A percentile compares a stretch with the other conserved stretches of the same genome.
Evolutionary conservation across 2,329 filamentous ascomycete species (phyloP).

Genomic region (Sclerotiophoma versabilis): DNA sequence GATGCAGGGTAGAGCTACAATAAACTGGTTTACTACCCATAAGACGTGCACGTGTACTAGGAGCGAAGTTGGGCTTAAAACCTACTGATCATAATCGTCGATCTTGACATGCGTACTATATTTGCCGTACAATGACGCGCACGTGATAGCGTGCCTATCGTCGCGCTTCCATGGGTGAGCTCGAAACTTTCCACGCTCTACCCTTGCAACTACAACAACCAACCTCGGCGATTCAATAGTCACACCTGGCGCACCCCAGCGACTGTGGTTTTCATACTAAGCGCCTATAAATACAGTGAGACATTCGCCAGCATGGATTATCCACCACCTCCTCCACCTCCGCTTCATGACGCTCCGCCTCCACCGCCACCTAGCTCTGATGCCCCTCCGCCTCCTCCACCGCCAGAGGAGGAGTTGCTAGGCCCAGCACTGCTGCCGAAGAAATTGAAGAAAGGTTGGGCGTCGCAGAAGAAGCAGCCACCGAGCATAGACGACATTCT

Average conservation of each 20-base stretch:
- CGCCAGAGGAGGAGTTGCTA: conserved; percentile 30
- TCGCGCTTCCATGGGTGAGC: neutral
- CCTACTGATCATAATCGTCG: neutral
- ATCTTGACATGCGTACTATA: neutral
- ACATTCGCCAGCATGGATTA: neutral
- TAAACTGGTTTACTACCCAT: neutral
- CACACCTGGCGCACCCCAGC: neutral
- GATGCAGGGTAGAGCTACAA: conserved; percentile 10
- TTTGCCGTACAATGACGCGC: neutral
- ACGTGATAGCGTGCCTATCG: conserved; percentile 10
- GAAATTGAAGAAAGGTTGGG: conserved; percentile 64
- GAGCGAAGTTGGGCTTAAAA: no score
- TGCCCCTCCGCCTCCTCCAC: conserved; percentile 27
- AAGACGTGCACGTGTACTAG: neutral
- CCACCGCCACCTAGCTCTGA: conserved; percentile 25
- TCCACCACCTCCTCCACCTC: conserved; percentile 49
- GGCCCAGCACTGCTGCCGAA: conserved; percentile 46
- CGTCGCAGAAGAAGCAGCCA: conserved; percentile 57
- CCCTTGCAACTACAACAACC: conserved; percentile 7
- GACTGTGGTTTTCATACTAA: neutral
- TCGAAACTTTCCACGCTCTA: neutral
- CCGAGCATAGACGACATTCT: conserved; percentile 87
- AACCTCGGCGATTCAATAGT: neutral
- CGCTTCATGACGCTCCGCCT: conserved; percentile 32
- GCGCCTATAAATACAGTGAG: neutral